These are phyloP conservation scores for Tolypocladium album DNA, from an alignment of 2,329 filamentous ascomycete genomes.

Conservation along the genomic window DNA sequence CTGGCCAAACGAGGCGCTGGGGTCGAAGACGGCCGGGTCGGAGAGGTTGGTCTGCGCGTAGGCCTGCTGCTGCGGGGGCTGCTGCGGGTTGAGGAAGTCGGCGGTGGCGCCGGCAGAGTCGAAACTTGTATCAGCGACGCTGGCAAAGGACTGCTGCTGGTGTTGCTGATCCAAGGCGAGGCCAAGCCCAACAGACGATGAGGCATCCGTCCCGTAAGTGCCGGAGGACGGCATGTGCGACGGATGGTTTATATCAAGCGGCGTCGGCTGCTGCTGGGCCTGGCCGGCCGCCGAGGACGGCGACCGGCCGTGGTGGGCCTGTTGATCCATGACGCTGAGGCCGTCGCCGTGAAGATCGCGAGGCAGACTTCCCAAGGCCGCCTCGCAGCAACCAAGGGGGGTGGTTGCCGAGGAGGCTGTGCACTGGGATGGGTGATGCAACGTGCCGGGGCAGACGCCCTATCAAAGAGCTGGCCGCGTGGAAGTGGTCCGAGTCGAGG, in stretches of 20 bases:
- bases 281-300: conserved; percentile 33
- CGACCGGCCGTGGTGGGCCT: conserved; percentile 42
- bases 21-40: conserved; percentile 27
- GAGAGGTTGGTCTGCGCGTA: conserved; percentile 20
- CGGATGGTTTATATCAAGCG: conserved; percentile 56
- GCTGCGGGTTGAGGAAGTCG: conserved; percentile 40
- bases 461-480: conserved; percentile 2
- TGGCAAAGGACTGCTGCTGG: conserved; percentile 18
- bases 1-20: conserved; percentile 32
- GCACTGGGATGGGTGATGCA: conserved; percentile 11
- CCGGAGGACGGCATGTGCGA: conserved; percentile 50
- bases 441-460: conserved; percentile 7
- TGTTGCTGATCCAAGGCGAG: conserved; percentile 44
- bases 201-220: conserved; percentile 37
- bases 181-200: conserved; percentile 39
- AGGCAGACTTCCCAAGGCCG: conserved; percentile 36
- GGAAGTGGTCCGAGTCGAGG: conserved; percentile 1
- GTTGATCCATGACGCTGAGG: conserved; percentile 28
- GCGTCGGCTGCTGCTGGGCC: conserved; percentile 35
- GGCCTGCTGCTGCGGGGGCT: conserved; percentile 21
- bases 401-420: conserved; percentile 10
- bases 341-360: conserved; percentile 9
- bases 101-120: conserved; percentile 33
- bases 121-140: conserved; percentile 21
- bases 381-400: conserved; percentile 31